Base-by-base conservation (phyloP, 2,329 filamentous ascomycete species). In the Cladosporium cucumerinum region DNA sequence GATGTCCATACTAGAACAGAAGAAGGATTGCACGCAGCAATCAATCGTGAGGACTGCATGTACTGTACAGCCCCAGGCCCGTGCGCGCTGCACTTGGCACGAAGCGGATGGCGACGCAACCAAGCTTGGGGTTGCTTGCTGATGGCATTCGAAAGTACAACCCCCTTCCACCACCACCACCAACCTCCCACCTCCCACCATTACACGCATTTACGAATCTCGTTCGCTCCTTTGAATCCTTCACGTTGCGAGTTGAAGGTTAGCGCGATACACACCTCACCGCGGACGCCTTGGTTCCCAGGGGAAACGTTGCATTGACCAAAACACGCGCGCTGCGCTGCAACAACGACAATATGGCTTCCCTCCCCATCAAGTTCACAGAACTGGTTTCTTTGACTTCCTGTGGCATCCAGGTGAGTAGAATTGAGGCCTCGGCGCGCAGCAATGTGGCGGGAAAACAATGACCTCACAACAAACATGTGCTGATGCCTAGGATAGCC, bases 311-410 rank as follows among this genome's bases (percentile, higher is more conserved):
- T 57, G 32, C 32, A 34, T 34, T 34, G 32, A 51, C 57, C 52
- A 67, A 55, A 68, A 67, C 54, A 64, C 54, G 62, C 55, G 68
- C 67, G 65, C 69, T 67, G 69, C 68, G 70, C 69, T 64, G 62
- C 66, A 66, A 64, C 28, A 59, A 68, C 67, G 69, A 63, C 66
- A 82, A 74, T 76, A 83, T 83, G 87, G 86, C 87, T 78, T 86
- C 88, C 80, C 84, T 96, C 77, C 92, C 91, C 76, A 96, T 97
- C 82, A 93, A 92, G 84, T 96, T 97, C 81, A 90, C 90, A 79
- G 93, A 96, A 88, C 87, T 94, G 76, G 86, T 94, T 79, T 91
- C 93, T 78, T 78, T 83, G 64, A 80, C 78, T 65, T 77, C 79
- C 67, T 76, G 80, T 66, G 81, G 82, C 70, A 81, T 83, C 63